Evolutionary conservation across 2,329 filamentous ascomycete species (phyloP), one percentile per base, ranked within the genome.

Genomic region (Hymenoscyphus repandus): DNA sequence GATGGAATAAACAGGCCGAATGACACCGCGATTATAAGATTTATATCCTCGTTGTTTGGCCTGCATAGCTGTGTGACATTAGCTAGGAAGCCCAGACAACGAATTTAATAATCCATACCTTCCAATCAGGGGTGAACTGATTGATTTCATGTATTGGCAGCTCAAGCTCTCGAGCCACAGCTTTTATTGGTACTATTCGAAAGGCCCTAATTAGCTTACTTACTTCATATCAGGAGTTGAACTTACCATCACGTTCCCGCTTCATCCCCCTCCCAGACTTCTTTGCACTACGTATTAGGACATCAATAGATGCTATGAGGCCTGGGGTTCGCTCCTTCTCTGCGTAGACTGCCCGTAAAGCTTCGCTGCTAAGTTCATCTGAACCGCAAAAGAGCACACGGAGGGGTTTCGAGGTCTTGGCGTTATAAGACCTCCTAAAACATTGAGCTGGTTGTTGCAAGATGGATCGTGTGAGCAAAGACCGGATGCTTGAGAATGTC

Each of bases 361-460:
- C 89, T 47, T 78, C 79, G 62, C 86, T 86, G 72, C 92, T 96
- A 69, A 97, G 96, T 2, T 83, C 77, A 68, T 99, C 93, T 2
- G 92, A 93, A 56, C 93, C 93, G 70, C 91, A 97, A 70, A 96
- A 99, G 3, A 99, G 78, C 48, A 99, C 90, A 32, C 84, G 79
- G 31, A 99, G 74, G 2, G 89, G 87, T 4, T 82, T 63, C 20
- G 60, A 61, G 10, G 44, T 11, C 32, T 58, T 40, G 18, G 42
- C 27, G 17, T 33, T 40, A n/a, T 45, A 34, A n/a, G 31, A 10
- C 10, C 43, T 45, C 18, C 18, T 15, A 11, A 12, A 11, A 41
- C 18, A 15, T 6, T 11, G 18, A 18, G 18, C 11, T 12, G 15
- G 4, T 11, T 17, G 38, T n/a, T 17, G 38, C 18, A 10, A 37